Evolutionary conservation across 306 rosid species (phyloP), one percentile per base, ranked within the genome.

Genomic region (Sphenostylis stenocarpa): DNA sequence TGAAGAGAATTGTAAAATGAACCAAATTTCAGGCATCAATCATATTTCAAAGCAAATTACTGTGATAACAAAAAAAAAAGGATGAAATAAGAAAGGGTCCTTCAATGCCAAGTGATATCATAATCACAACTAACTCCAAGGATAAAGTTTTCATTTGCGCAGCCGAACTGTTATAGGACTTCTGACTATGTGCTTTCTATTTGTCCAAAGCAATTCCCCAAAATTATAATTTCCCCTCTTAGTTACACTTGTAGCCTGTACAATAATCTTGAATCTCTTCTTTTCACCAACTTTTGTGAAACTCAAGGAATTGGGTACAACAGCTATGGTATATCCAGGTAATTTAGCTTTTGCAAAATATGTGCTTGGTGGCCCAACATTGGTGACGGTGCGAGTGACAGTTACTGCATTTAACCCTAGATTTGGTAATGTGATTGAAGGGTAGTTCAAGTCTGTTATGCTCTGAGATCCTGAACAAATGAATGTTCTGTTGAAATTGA

Each of bases 371-470:
- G 81, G 52, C 3, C 97, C 85, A 64, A 82, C 85, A 71, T 82
- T 82, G 29, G 85, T 82, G 21, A 77, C 79, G 2, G 75, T 82
- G 8, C 85, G 82, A n/a, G 82, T 71, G 3, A 82, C 70, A 19
- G 24, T 77, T 14, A 77, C 19, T 0, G 80, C 44, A 3, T 73
- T 79, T 47, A 77, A 66, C 0, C 72, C 58, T 1, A 87, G 84
- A 80, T 77, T 51, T 9, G 87, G 87, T n/a, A 92, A 75, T 51
- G 85, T 70, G 79, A 92, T 87, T 39, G 96, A 87, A 62, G 97
- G 97, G 82, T 92, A 88, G 80, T 92, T 92, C 47, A 92, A 80
- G 78, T 90, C 86, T 7, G 64, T 51, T 16, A 83, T 28, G 5
- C 62, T 90, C 49, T 57, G 83, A 17, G 84, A 57, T 23, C 52